Base-by-base conservation (phyloP, 1,284 basidiomycete genomes). In the Baeospora myosura region DNA sequence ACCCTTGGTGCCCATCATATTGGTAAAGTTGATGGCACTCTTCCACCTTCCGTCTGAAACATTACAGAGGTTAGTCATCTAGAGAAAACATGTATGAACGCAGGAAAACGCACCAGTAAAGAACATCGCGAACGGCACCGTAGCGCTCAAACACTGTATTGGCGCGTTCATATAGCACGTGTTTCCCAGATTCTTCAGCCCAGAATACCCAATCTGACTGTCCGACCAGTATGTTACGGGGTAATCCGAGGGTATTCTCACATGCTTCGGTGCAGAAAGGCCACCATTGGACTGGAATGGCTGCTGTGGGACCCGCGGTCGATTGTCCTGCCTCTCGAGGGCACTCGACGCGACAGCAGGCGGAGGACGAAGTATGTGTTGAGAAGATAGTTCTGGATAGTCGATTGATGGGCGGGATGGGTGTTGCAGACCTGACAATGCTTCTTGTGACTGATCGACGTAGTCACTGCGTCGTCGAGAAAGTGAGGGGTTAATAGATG, bases 131-230 rank as follows among this genome's bases (percentile, higher is more conserved):
- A 97, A 92, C 0, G 93, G 93, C 10, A 86, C 78, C 0, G 93
- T 94, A 0, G 91, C 92, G 55, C 82, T 90, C 55, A 98, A 66
- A 62, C 95, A 98, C 63, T 98, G 95, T 17, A 98, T 78, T 3
- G 93, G 94, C 22, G 94, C 89, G 62, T 98, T 98, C 93, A 98
- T 98, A 62, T 98, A 98, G 63, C 95, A 98, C 1, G 96, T 98
- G 62, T 98, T 98, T 24, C 95, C 96, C 46, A 98, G 61, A 61
- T 98, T 98, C 74, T 92, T 93, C 59, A 98, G 62, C 2, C 95
- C 95, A 0, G 86, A 85, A 26, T 85, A 77, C 12, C 88, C 89
- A 45, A 94, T 76, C 50, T 82, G 74, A 31, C 76, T 68, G 58
- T 90, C 86, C 12, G 70, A 61, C 91, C 90, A 94, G 59, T 87